Conservation (phyloP, 2,329 filamentous ascomycete species). For the Fusarium hainanense region DNA sequence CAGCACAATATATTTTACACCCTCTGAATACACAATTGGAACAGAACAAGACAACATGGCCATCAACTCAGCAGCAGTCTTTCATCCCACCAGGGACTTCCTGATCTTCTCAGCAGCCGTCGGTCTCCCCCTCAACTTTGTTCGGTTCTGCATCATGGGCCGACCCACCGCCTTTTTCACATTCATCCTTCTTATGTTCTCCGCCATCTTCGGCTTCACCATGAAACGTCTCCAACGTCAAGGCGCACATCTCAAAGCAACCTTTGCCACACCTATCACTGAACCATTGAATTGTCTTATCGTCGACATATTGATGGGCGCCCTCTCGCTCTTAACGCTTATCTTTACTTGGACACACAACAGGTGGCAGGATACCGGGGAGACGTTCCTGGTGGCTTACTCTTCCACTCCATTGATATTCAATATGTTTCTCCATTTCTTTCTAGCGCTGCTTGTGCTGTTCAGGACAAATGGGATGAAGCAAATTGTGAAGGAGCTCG, state of each 20-base stretch:
- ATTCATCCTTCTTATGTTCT: not conserved
- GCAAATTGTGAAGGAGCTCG: not conserved
- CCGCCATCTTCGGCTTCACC: not conserved
- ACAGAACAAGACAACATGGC: not conserved
- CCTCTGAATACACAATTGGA: not conserved
- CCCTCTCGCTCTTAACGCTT: not conserved
- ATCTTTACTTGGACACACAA: not conserved
- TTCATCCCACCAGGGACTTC: not conserved
- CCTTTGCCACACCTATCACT: not conserved
- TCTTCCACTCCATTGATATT: not conserved
- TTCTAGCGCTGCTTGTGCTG: not conserved
- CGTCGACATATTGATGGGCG: not conserved
- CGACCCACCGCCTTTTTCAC: not conserved
- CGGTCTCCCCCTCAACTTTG: not conserved
- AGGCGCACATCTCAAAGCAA: not conserved
- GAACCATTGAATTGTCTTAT: not conserved
- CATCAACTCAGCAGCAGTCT: not conserved
- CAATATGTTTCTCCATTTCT: not conserved
- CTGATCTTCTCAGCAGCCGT: not conserved
- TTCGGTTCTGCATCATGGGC: not conserved
- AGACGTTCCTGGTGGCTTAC: not conserved
- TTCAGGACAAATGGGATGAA: not conserved
- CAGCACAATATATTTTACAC: no score
- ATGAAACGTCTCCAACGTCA: not conserved
- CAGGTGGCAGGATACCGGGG: not conserved